Evolutionary conservation across 331 rosid genomes (phyloP), one percentile per base, ranked within the genome.

Genomic region (Prunus yedoensis): DNA sequence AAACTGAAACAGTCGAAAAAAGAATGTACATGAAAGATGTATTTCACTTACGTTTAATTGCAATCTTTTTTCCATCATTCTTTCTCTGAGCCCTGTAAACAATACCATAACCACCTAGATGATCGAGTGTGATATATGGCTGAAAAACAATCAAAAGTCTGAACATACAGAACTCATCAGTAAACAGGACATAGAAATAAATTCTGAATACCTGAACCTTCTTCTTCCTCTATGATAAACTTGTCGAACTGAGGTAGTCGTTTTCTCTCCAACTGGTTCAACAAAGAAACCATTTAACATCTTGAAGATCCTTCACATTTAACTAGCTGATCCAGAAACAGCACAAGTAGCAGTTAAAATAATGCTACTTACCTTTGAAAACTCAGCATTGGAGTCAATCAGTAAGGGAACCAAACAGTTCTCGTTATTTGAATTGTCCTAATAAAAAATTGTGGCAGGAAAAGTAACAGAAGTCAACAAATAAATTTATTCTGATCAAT

Each of bases 161-260:
- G 56, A 38, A 51, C 25, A 20, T 25, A 27, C 38, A 32, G 28
- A n/a, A 21, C 23, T 10, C 43, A 21, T 52, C 65, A 51, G 20
- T 53, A 57, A 54, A 54, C 53, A 35, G 10, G 32, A 66, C 28
- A 25, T 5, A 38, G 27, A 30, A 68, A 54, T 4, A 52, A 32
- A 30, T 49, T 62, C 25, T 75, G 61, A 71, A 35, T 83, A 83
- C 83, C 83, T 63, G 86, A 83, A 27, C 28, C 86, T 83, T 78
- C 86, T 70, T 83, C 83, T 56, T 83, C 83, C 83, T 83, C 86
- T 3, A 75, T 66, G 21, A 78, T 38, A 70, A 74, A 54, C 86
- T 30, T 30, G 32, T 28, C 32, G 32, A 30, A 30, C 32, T 0
- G 32, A 30, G 32, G 86, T 41, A 74, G 62, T 41, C 53, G 59